A percentile compares a stretch with the other conserved stretches of the same genome.
Evolutionary conservation across 805 yeast genomes (phyloP).

Genomic region (Candida sanyiensis): DNA sequence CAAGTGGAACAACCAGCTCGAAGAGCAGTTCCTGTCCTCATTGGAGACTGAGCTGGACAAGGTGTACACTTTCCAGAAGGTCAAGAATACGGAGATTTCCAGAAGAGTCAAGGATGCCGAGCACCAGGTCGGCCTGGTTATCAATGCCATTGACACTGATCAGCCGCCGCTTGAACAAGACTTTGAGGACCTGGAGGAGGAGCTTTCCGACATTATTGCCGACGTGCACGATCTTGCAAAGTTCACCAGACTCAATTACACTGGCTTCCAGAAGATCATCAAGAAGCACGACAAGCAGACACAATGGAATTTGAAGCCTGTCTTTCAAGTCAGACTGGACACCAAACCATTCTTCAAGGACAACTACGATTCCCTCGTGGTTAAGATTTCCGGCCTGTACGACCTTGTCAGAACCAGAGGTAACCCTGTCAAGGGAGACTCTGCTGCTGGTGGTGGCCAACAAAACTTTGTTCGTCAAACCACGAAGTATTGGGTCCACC

Average conservation of each 20-base stretch:
- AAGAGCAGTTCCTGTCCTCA: conserved; percentile 69
- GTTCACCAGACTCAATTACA: conserved; percentile 87
- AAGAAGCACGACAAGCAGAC: conserved; percentile 96
- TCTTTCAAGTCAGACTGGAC: conserved; percentile 87
- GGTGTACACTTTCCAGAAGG: conserved; percentile 84
- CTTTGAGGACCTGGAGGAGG: conserved; percentile 70
- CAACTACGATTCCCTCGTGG: conserved; percentile 84
- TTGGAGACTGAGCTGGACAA: conserved; percentile 86
- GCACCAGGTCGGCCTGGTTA: conserved; percentile 60
- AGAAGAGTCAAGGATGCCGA: conserved; percentile 84
- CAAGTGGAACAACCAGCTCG: conserved; percentile 71
- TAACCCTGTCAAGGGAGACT: conserved; percentile 90
- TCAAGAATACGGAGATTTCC: conserved; percentile 78
- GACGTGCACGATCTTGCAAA: conserved; percentile 97
- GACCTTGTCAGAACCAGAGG: conserved; percentile 95
- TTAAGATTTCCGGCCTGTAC: conserved; percentile 80
- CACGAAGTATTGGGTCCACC: conserved; percentile 98
- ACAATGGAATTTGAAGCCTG: conserved; percentile 73
- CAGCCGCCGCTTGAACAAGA: conserved; percentile 55
- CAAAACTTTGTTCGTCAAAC: conserved; percentile 98
- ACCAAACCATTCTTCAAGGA: conserved; percentile 95
- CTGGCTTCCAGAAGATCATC: conserved; percentile 94
- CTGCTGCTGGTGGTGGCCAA: conserved; percentile 96
- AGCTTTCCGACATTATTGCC: conserved; percentile 81
- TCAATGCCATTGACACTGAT: conserved; percentile 46